Conservation (phyloP, 345 rosid genomes). For the Brassica carinata region DNA sequence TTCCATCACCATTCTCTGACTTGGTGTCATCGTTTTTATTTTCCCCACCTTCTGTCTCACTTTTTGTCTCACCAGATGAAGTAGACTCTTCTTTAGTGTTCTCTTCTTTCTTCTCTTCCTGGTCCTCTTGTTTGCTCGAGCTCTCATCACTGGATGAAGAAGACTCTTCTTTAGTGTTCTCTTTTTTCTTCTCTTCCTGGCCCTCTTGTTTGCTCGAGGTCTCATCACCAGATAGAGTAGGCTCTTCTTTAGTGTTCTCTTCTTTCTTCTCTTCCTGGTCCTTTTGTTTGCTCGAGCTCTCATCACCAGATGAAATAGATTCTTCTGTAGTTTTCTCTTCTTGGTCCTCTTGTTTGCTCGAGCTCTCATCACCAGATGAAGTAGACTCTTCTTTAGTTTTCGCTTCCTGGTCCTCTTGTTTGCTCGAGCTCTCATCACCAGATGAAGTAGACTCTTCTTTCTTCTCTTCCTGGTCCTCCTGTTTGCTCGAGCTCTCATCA, state of each 20-base stretch:
- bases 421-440: not conserved
- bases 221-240: slow-evolving; percentile 36
- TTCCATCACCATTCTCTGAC: slow-evolving; percentile 45
- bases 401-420: not conserved
- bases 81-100: slow-evolving; percentile 46
- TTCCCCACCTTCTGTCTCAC: slow-evolving; percentile 39
- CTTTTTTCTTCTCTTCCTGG: slow-evolving; percentile 50
- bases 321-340: slow-evolving; percentile 47
- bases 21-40: slow-evolving; percentile 40
- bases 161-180: slow-evolving; percentile 43
- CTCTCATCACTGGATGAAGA: slow-evolving; percentile 42
- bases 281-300: not conserved
- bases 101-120: slow-evolving; percentile 50
- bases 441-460: slow-evolving; percentile 42
- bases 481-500: slow-evolving; percentile 21
- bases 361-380: slow-evolving; percentile 35
- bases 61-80: slow-evolving; percentile 40
- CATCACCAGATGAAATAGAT: slow-evolving; percentile 15
- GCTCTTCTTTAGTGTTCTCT: not conserved
- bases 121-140: slow-evolving; percentile 41
- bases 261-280: not conserved
- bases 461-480: slow-evolving; percentile 52
- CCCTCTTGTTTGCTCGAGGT: slow-evolving; percentile 37
- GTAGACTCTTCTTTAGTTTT: not conserved
- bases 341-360: slow-evolving; percentile 42